A percentile compares a stretch with the other conserved stretches of the same genome.
Conservation (phyloP, 768 basidiomycete genomes). For the Phallus indusiatus region DNA sequence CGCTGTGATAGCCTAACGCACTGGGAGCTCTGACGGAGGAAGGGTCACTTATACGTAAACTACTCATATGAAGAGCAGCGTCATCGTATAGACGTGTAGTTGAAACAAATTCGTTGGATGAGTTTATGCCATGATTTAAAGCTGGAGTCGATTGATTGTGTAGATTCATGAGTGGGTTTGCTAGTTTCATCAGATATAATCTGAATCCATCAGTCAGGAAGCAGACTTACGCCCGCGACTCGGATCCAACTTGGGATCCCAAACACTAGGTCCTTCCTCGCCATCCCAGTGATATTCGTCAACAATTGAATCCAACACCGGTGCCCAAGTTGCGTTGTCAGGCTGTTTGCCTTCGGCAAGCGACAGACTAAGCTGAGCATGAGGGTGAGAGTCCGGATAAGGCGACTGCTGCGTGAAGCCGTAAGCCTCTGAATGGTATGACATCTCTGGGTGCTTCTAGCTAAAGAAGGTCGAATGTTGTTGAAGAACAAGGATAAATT, state of each 20-base stretch:
- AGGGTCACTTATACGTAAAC: conserved; percentile 42
- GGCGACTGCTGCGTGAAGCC: neutral
- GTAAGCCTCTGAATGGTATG: too few relatives aligned
- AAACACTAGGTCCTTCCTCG: conserved; percentile 6
- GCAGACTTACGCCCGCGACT: conserved; percentile 6
- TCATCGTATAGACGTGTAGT: conserved; percentile 32
- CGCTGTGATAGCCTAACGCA: conserved; percentile 17
- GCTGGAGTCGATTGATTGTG: conserved; percentile 40
- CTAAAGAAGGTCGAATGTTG: too few relatives aligned
- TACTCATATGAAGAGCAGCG: conserved; percentile 36
- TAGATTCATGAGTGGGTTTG: conserved; percentile 30
- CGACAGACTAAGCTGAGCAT: neutral
- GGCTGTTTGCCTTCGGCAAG: neutral
- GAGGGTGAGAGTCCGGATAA: neutral
- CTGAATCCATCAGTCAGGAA: neutral
- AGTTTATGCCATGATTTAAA: conserved; percentile 28
- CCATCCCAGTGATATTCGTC: conserved; percentile 3
- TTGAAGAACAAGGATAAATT: too few relatives aligned
- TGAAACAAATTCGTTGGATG: conserved; percentile 18
- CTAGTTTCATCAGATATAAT: conserved; percentile 5
- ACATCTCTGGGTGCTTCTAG: too few relatives aligned
- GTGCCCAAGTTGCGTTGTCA: neutral
- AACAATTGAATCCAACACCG: conserved; percentile 1
- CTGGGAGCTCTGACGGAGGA: conserved; percentile 21
- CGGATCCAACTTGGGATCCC: conserved; percentile 8